Evolutionary conservation across 768 basidiomycete genomes (phyloP), one percentile per base, ranked within the genome.

Genomic region (Termitomyces sp.): DNA sequence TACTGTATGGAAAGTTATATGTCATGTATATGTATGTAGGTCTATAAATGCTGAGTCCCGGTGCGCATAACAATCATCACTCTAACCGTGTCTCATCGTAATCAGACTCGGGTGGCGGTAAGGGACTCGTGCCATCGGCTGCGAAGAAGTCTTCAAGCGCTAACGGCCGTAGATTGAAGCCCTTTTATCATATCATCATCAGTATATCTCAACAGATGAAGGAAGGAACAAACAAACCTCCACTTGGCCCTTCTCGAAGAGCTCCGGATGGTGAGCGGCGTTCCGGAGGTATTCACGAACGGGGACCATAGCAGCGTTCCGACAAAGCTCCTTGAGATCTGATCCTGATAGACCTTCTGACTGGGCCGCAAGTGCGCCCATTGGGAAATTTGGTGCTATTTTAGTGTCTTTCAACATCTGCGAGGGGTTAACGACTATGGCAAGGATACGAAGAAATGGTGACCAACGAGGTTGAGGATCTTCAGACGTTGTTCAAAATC

Each of bases 301-400:
- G 5, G 94, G 92, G 1, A 86, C 81, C 94, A 98, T 96, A 0
- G 92, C 94, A 1, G 96, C 95, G 61, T 86, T 94, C 51, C 96
- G 79, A 68, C 95, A 98, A 13, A 95, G 75, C 71, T 99, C 96
- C 62, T 87, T 84, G 51, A 98, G 72, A 68, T 98, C 96, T 2
- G 93, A 94, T 4, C 96, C 95, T 2, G 94, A 95, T 23, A 84
- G 73, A 1, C 91, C 89, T 20, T 83, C 82, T 1, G 94, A 83
- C 31, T 79, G 76, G 16, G 76, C 70, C 2, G 92, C 94, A 4
- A 99, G 79, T 1, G 65, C 46, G 9, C 76, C 68, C 16, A 95
- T 63, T 0, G 83, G 74, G 65, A 97, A 87, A 2, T 74, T 70
- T 0, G 84, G 72, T 5, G 81, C 78, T 0, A 94, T 74, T 35